Evolutionary conservation across 352 stramenopile genomes (phyloP), one percentile per base, ranked within the genome.

Genomic region (Phytopythium helicoides): DNA sequence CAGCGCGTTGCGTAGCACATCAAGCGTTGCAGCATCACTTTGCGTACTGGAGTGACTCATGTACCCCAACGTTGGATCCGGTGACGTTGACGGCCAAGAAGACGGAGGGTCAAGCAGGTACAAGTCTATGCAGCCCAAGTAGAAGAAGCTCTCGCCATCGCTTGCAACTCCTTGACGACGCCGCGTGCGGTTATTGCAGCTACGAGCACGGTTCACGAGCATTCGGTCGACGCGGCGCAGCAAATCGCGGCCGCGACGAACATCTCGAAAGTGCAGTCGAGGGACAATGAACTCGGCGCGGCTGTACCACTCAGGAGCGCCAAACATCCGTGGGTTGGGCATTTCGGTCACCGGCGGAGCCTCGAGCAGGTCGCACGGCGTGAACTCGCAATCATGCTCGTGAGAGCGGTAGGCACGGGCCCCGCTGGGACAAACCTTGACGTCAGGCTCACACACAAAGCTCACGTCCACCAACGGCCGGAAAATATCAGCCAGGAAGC

Each of bases 331-430:
- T 15, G 54, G 60, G 5, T 60, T 51, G 6, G 49, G 36, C 1
- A 53, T 50, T 6, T 54, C 21, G 3, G 57, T 45, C 6, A 41
- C 48, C 3, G 53, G 45, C 0, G 52, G 37, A 1, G 63, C 22
- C 4, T 56, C 15, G 0, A 81, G 57, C 16, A 81, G 56, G 34
- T 68, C 56, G 40, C 74, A 85, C 6, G 68, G 68, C 4, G 68
- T 73, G 58, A 82, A 82, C 25, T 58, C 50, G 46, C 71, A 82
- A n/a, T 62, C 33, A 50, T 76, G 58, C 6, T 58, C 46, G 15
- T 34, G 49, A 28, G 80, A 58, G 34, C 71, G 73, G 37, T 70
- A 81, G 3, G 63, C 57, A 35, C 62, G 62, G 3, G 57, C 62
- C 48, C 68, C 68, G 40, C 79, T 65, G 18, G 68, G 59, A 54